Evolutionary conservation across 2,329 filamentous ascomycete species (phyloP), one percentile per base, ranked within the genome.

Genomic region (Colletotrichum viniferum): DNA sequence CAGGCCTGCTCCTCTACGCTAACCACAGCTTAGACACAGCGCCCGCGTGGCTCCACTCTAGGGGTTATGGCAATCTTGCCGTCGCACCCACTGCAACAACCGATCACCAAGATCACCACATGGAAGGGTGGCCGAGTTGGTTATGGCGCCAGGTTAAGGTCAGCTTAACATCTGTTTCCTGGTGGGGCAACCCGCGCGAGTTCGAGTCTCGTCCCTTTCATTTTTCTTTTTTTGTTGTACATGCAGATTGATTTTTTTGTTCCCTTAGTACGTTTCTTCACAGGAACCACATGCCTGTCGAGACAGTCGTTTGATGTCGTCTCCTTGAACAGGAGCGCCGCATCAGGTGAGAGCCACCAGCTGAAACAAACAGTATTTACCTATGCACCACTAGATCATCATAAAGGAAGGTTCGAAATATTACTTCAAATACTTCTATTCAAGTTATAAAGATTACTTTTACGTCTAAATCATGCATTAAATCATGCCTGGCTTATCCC

Each of bases 101-200:
- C 0, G 12, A 61, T 61, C 67, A 18, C 21, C n/a, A 48, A 13
- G 55, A 68, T 75, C 56, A 24, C 6, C n/a, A 9, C 3, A 32
- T 43, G 73, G 73, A 72, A 75, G 73, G 73, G 73, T 75, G 73
- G 73, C 73, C 73, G 73, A 75, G 73, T 75, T 75, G 73, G 73
- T 75, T 75, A 75, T 75, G 73, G 73, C 73, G 73, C 73, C 73
- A 75, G 73, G 73, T 75, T 75, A 75, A 75, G 73, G 73, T 75
- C 63, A 75, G 56, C 73, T 68, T 75, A 75, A 72, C 73, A 75
- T 75, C 69, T 75, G 56, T 68, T 75, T 75, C 73, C 69, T 75
- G 73, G 73, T 75, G 73, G 73, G 73, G 73, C 73, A 75, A 75
- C 73, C 73, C 73, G 73, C 73, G 73, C 73, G 73, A 75, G 73